Base-by-base conservation (phyloP, 805 yeast genomes). In the Candida quercuum region DNA sequence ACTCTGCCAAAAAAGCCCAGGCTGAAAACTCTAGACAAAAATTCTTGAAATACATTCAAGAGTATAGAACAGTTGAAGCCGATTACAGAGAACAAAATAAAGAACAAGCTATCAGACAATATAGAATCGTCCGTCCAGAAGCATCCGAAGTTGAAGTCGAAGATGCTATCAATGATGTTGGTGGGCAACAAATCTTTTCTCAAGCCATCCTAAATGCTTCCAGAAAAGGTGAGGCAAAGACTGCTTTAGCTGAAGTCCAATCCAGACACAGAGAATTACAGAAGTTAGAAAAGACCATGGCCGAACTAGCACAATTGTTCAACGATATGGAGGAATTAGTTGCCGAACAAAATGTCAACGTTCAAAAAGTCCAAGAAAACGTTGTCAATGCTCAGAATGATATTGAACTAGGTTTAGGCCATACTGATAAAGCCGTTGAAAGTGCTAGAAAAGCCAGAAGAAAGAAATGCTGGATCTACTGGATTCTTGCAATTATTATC, bases 291-390 rank as follows among this genome's bases (percentile, higher is more conserved):
- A 81, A 86, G 66, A 83, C 96, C 42, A 88, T 93, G 85, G 87
- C 91, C 26, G 99, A 93, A 65, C 76, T 93, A 64, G 86, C 94
- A 29, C 95, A 86, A 68, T 76, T 93, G 60, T 88, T 93, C 71
- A 84, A 83, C 56, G 98, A 93, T 60, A 86, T 93, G 93, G 97
- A 93, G 66, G 86, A 86, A 57, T 71, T 93, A 65, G 97, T 91
- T 33, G 87, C 91, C 50, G 96, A 89, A 66, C 98, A 93, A 69
- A 96, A 89, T 63, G 87, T 78, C 51, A 79, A 83, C 44, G 81
- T 93, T 49, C 85, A 81, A 57, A 84, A 79, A 56, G 78, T 87
- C 47, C 88, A 88, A 59, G 78, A 85, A 49, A 82, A 86, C 53
- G 85, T 89, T 44, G 78, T 69, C 42, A 73, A 70, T 39, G 98